Conservation (phyloP, 2,329 filamentous ascomycete genomes). For the Xylaria sp. region DNA sequence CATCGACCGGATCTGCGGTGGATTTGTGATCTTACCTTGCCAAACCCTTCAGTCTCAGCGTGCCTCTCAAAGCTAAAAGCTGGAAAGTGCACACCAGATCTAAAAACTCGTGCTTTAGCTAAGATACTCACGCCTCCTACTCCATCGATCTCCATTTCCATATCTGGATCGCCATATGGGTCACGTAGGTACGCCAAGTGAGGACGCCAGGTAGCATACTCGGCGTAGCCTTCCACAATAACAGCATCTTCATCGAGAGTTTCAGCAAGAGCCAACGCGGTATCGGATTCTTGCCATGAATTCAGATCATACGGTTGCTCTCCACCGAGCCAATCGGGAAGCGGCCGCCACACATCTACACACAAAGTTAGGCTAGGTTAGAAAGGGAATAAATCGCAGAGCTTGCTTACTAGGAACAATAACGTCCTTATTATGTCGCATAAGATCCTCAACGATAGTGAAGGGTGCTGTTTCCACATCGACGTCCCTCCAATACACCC, state of each 20-base stretch:
- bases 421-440: constrained; percentile 98
- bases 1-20: neutral
- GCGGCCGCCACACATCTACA: constrained; percentile 93
- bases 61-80: constrained; percentile 99
- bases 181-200: constrained; percentile 96
- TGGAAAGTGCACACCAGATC: constrained; percentile 94
- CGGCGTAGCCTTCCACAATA: constrained; percentile 97
- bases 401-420: constrained; percentile 91
- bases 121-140: constrained; percentile 97
- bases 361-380: neutral
- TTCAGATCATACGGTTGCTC: constrained; percentile 99
- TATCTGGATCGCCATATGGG: constrained; percentile 95
- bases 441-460: constrained; percentile 95
- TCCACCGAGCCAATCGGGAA: constrained; percentile 97
- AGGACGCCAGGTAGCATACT: constrained; percentile 97
- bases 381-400: neutral
- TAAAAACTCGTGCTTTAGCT: constrained; percentile 94
- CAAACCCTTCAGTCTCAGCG: constrained; percentile 97
- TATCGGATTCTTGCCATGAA: constrained; percentile 99
- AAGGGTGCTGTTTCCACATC: constrained; percentile 97
- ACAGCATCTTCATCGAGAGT: constrained; percentile 97
- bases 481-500: constrained; percentile 99
- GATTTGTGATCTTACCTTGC: constrained; percentile 71
- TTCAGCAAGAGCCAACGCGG: constrained; percentile 88
- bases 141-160: constrained; percentile 99